Percentiles rank a stretch among this genome's conserved stretches.
Evolutionary conservation across 2,329 filamentous ascomycete genomes (phyloP).

Genomic region (Sordariomycetes sp.): DNA sequence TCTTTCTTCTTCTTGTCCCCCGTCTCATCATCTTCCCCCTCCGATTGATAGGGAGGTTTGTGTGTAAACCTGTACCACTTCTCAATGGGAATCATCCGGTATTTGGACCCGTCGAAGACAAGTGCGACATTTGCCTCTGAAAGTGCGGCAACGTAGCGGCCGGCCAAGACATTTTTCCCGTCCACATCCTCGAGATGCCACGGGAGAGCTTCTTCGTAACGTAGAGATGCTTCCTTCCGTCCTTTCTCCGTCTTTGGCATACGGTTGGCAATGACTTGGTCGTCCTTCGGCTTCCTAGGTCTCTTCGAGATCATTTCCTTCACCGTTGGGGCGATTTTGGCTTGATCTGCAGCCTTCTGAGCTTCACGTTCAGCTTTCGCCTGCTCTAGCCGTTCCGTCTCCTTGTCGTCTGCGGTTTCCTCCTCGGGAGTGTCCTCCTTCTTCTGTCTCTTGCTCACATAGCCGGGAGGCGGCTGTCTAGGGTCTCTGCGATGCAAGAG

Average conservation of each 20-base stretch:
- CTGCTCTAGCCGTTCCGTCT: conserved; percentile 57
- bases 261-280: conserved; percentile 80
- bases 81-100: conserved; percentile 83
- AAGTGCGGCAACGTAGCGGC: conserved; percentile 78
- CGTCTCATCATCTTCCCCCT: conserved; percentile 67
- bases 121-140: conserved; percentile 79
- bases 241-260: conserved; percentile 71
- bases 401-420: conserved; percentile 41
- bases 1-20: conserved; percentile 64
- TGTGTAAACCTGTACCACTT: conserved; percentile 88
- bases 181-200: conserved; percentile 98
- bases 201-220: conserved; percentile 90
- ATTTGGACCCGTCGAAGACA: conserved; percentile 56
- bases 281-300: conserved; percentile 64
- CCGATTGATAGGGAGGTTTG: conserved; percentile 69
- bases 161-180: conserved; percentile 88
- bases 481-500: conserved; percentile 84
- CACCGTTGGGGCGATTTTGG: conserved; percentile 80
- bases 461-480: conserved; percentile 53
- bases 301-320: conserved; percentile 48
- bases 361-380: conserved; percentile 70
- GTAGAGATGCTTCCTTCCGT: conserved; percentile 61
- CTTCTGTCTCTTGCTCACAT: conserved; percentile 40
- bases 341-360: conserved; percentile 75
- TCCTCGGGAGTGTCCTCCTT: conserved; percentile 18